phyloP scores from a whole-genome alignment of 148 eudicot genomes.

The Oxyria digyna region DNA sequence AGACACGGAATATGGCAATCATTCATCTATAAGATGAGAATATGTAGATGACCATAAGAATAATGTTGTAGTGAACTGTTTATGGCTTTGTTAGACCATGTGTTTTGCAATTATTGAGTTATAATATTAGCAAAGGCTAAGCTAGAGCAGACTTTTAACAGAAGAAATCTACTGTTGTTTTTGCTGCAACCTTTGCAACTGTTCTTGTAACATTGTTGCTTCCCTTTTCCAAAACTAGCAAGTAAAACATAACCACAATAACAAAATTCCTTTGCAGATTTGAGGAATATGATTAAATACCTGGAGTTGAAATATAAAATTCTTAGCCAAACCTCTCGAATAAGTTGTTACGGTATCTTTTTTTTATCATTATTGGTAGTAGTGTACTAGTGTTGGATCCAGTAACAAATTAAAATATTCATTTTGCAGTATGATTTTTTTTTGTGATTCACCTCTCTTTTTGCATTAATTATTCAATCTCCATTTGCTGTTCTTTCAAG shows the following conservation, averaged over 20 bases:
- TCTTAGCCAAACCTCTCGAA: background rate
- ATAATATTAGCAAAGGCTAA: background rate
- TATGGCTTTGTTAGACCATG: background rate
- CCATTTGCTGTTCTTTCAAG: background rate
- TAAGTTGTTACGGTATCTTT: background rate
- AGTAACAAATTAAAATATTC: background rate
- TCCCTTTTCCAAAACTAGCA: conserved; percentile 8
- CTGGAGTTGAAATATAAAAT: background rate
- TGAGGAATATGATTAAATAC: no score
- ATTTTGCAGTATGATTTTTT: background rate
- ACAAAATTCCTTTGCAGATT: no score
- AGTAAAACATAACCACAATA: no score
- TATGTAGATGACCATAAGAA: background rate
- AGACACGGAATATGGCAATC: background rate
- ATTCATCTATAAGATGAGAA: background rate
- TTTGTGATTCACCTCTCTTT: background rate
- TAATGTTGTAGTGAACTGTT: no score
- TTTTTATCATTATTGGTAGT: background rate
- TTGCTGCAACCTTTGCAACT: background rate
- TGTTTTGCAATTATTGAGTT: background rate
- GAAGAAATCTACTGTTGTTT: background rate
- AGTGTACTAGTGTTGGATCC: background rate
- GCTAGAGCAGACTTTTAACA: background rate
- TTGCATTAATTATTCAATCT: background rate
- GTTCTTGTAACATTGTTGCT: conserved; percentile 1